A percentile compares a stretch with the other conserved stretches of the same genome.
phyloP scores from a whole-genome alignment of 768 basidiomycete genomes.

The Myochromella boudieri region DNA sequence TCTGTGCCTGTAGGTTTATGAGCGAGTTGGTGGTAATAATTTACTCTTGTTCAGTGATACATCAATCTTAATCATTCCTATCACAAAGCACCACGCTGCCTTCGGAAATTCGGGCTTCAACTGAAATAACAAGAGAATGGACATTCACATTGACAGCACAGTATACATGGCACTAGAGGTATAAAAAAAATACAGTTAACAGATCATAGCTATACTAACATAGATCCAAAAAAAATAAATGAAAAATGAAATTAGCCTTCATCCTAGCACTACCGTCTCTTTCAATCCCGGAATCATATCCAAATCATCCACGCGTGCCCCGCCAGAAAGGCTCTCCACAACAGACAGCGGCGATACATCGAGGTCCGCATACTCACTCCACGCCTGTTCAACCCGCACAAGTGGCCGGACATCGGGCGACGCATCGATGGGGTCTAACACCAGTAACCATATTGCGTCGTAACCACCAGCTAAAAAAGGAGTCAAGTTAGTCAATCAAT shows the following conservation, averaged over 20 bases:
- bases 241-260: not conserved
- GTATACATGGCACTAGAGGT: not conserved
- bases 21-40: too few relatives aligned
- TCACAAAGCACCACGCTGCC: too few relatives aligned
- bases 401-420: constrained; percentile 50
- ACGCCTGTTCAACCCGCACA: constrained; percentile 63
- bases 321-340: constrained; percentile 66
- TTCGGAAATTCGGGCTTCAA: too few relatives aligned
- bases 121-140: too few relatives aligned
- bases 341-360: constrained; percentile 73
- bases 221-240: too few relatives aligned
- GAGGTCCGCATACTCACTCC: constrained; percentile 61
- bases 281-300: constrained; percentile 56
- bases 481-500: not conserved
- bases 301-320: constrained; percentile 62
- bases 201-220: not conserved
- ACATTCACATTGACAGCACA: too few relatives aligned
- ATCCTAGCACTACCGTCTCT: constrained; percentile 23
- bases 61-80: too few relatives aligned
- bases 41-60: too few relatives aligned
- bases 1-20: too few relatives aligned
- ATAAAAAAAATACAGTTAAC: too few relatives aligned
- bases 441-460: constrained; percentile 94
- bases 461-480: constrained; percentile 81
- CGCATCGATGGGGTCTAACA: constrained; percentile 57